These are phyloP conservation scores for Rhizophora apiculata DNA, from an alignment of 345 rosid genomes.

Conservation along the genomic window DNA sequence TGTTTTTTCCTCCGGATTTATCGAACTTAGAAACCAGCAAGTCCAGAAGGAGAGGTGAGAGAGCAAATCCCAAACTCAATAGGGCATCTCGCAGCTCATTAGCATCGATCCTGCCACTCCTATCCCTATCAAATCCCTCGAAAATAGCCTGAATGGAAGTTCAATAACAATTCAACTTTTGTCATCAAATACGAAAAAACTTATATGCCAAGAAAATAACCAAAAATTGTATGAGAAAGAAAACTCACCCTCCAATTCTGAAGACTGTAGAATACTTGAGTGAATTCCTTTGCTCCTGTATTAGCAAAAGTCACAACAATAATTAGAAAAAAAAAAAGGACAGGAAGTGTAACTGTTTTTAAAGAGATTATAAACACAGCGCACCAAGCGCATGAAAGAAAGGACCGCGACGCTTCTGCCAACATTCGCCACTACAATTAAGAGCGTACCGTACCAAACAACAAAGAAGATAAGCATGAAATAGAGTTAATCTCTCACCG, in stretches of 20 bases:
- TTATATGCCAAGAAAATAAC: not conserved
- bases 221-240: not conserved
- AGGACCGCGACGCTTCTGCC: not conserved
- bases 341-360: too few species aligned
- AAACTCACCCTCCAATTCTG: constrained; percentile 89
- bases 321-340: not conserved
- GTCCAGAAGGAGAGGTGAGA: constrained; percentile 65
- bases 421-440: not conserved
- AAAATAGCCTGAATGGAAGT: constrained; percentile 49
- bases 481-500: constrained; percentile 39
- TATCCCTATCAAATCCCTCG: constrained; percentile 78
- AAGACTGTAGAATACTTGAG: constrained; percentile 77
- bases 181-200: too few species aligned
- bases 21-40: constrained; percentile 80
- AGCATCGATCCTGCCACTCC: constrained; percentile 78
- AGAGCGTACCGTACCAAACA: not conserved
- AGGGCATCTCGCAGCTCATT: constrained; percentile 86
- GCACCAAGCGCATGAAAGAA: not conserved
- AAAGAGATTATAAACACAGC: too few species aligned
- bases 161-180: not conserved
- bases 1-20: constrained; percentile 67
- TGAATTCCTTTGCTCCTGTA: constrained; percentile 88
- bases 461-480: not conserved
- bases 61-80: constrained; percentile 64
- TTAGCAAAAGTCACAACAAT: not conserved